These are phyloP conservation scores for Phytopythium oedochilum DNA, from an alignment of 352 stramenopile genomes.

Conservation along the genomic window DNA sequence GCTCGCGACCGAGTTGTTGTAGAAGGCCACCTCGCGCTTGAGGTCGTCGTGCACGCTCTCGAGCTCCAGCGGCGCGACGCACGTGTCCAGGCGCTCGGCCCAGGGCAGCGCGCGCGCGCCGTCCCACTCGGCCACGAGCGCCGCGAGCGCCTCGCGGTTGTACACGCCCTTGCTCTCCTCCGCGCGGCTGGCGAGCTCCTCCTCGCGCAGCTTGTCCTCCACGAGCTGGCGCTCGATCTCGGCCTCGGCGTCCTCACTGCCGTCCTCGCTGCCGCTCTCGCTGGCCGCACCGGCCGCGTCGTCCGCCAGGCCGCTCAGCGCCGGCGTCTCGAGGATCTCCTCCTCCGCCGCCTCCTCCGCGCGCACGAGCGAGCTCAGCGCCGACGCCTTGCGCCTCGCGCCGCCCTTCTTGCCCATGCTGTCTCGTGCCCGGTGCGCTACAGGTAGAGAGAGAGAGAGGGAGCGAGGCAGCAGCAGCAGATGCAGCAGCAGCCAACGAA, in stretches of 20 bases:
- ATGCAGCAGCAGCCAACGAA: background rate
- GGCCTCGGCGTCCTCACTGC: slow-evolving; percentile 45
- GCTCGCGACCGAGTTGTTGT: slow-evolving; percentile 88
- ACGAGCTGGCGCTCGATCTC: slow-evolving; percentile 75
- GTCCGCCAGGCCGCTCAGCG: slow-evolving; percentile 43
- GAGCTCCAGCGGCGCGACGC: slow-evolving; percentile 45
- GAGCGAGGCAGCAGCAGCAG: background rate
- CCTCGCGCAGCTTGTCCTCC: slow-evolving; percentile 56
- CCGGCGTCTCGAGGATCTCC: slow-evolving; percentile 82
- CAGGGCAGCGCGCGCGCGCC: slow-evolving; percentile 42
- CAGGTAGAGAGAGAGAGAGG: background rate
- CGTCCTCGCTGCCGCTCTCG: slow-evolving; percentile 34
- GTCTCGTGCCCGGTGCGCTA: background rate
- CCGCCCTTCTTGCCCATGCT: slow-evolving; percentile 24
- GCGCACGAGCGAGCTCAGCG: slow-evolving; percentile 56
- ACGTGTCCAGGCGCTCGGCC: slow-evolving; percentile 82
- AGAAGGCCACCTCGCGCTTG: slow-evolving; percentile 95
- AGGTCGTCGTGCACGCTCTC: slow-evolving; percentile 85
- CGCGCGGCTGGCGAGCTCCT: slow-evolving; percentile 22
- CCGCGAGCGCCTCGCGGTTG: slow-evolving; percentile 64
- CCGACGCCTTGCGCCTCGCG: slow-evolving; percentile 22
- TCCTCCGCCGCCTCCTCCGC: slow-evolving; percentile 71
- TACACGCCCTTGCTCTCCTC: slow-evolving; percentile 58
- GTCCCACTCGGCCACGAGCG: slow-evolving; percentile 58
- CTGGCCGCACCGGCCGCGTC: slow-evolving; percentile 6